phyloP scores from a whole-genome alignment of 352 stramenopile species.

The Peronospora destructor region DNA sequence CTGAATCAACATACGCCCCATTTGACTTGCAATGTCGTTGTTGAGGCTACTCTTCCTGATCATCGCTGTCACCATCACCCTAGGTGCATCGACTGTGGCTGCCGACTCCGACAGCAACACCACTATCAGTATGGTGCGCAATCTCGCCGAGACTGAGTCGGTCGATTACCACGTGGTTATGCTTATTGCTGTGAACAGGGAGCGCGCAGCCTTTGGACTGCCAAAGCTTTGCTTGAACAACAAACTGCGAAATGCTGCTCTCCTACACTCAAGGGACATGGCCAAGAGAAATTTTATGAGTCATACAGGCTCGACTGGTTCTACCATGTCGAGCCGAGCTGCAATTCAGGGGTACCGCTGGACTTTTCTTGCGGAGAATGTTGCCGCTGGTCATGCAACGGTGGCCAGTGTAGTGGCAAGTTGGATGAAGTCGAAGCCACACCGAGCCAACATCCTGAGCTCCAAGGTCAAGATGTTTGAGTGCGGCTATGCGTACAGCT shows the following conservation, averaged over 20 bases:
- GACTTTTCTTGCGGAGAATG: conserved; percentile 40
- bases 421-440: conserved; percentile 47
- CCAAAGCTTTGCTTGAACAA: conserved; percentile 38
- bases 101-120: conserved; percentile 1
- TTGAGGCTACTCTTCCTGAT: conserved; percentile 10
- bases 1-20: not conserved
- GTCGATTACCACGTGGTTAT: conserved; percentile 25
- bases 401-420: conserved; percentile 35
- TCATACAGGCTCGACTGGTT: conserved; percentile 40
- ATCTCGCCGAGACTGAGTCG: conserved; percentile 6
- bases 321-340: conserved; percentile 35
- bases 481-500: conserved; percentile 27
- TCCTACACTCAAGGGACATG: conserved; percentile 39
- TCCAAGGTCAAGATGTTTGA: conserved; percentile 26
- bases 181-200: conserved; percentile 42
- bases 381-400: conserved; percentile 37
- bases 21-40: conserved; percentile 15
- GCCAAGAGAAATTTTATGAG: conserved; percentile 36
- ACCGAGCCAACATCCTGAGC: conserved; percentile 42
- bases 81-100: conserved; percentile 5
- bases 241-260: conserved; percentile 26
- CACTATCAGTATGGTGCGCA: not conserved
- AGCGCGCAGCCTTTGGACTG: conserved; percentile 32
- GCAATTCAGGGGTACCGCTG: conserved; percentile 31
- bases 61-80: not conserved